Evolutionary conservation across 192 early-diverging fungal genomes (phyloP).

Genomic region (Umbelopsis sp.): DNA sequence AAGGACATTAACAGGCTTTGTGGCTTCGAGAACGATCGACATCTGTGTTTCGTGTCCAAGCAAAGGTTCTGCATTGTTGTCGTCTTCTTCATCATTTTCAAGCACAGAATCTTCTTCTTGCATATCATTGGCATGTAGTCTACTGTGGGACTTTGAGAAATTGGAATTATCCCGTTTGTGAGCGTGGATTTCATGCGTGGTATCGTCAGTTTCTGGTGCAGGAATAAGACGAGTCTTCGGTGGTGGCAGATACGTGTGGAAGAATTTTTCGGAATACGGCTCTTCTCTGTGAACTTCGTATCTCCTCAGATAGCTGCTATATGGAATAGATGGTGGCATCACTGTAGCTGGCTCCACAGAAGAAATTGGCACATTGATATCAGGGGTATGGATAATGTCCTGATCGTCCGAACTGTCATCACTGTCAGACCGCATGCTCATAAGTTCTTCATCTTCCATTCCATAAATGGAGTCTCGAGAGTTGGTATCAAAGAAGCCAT

Average conservation of each 20-base stretch:
- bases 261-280: slow-evolving; percentile 18
- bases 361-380: not conserved
- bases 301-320: slow-evolving; percentile 57
- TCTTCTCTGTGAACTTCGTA: slow-evolving; percentile 39
- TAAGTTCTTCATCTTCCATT: slow-evolving; percentile 16
- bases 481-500: not conserved
- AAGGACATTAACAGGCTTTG: slow-evolving; percentile 55
- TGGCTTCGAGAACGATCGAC: slow-evolving; percentile 56
- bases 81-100: slow-evolving; percentile 13
- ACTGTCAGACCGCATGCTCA: slow-evolving; percentile 23
- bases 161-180: not conserved
- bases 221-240: slow-evolving; percentile 45
- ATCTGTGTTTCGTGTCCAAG: slow-evolving; percentile 39
- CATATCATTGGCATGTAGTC: not conserved
- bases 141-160: slow-evolving; percentile 9
- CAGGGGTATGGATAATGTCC: not conserved
- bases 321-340: slow-evolving; percentile 55
- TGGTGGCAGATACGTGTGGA: slow-evolving; percentile 51
- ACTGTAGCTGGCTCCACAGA: not conserved
- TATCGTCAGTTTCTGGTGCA: not conserved
- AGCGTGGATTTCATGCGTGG: not conserved
- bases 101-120: not conserved
- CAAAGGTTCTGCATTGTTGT: not conserved
- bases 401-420: slow-evolving; percentile 9
- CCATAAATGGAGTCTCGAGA: not conserved